phyloP scores from a whole-genome alignment of 2,329 filamentous ascomycete genomes.

The Paecilomyces fulvus region DNA sequence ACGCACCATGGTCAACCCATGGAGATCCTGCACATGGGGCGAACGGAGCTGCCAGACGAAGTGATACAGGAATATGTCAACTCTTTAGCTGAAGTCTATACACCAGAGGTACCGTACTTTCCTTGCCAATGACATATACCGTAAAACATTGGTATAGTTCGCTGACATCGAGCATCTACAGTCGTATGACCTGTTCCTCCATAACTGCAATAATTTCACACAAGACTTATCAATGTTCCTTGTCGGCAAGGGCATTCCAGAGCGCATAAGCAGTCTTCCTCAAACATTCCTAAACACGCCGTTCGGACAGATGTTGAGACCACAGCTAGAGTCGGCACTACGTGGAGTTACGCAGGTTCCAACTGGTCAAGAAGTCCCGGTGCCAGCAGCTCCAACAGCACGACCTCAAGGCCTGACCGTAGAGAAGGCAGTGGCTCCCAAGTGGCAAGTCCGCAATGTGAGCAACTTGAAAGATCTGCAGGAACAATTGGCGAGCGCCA shows the following conservation, averaged over 20 bases:
- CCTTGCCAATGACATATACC: not conserved
- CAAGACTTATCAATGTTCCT: constrained; percentile 88
- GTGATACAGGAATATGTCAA: constrained; percentile 81
- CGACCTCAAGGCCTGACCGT: constrained; percentile 1
- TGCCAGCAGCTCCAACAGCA: constrained; percentile 5
- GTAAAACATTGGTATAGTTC: not conserved
- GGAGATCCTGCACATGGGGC: constrained; percentile 65
- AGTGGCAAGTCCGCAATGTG: constrained; percentile 52
- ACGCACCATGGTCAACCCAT: constrained; percentile 84
- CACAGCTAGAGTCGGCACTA: constrained; percentile 61
- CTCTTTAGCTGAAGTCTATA: constrained; percentile 74
- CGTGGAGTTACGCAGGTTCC: constrained; percentile 52
- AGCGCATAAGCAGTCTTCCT: constrained; percentile 77
- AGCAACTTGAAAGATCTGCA: constrained; percentile 54
- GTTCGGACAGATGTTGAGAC: constrained; percentile 78
- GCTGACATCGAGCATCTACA: constrained; percentile 27
- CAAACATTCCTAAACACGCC: constrained; percentile 77
- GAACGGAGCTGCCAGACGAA: constrained; percentile 68
- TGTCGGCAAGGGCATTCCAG: constrained; percentile 77
- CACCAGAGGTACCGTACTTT: constrained; percentile 51
- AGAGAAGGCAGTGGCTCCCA: constrained; percentile 6
- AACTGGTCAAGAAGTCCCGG: constrained; percentile 27
- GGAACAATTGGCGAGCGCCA: constrained; percentile 50
- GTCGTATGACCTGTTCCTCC: constrained; percentile 79
- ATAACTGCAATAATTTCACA: constrained; percentile 98